phyloP scores from a whole-genome alignment of 345 rosid genomes.

The Aquilaria malaccensis region DNA sequence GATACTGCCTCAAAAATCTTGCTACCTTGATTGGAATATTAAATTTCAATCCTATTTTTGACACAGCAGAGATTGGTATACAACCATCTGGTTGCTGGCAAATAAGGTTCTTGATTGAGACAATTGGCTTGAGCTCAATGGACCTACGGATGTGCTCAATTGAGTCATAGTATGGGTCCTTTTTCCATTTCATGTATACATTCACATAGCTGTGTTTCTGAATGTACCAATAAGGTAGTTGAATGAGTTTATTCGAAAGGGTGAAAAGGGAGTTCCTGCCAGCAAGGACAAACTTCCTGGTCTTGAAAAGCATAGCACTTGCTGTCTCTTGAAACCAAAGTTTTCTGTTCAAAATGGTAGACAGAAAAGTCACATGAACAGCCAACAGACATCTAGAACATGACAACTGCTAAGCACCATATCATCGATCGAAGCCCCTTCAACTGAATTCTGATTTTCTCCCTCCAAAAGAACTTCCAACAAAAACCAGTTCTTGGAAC shows the following conservation, averaged over 20 bases:
- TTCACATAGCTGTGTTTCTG: slow-evolving; percentile 49
- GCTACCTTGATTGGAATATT: slow-evolving; percentile 65
- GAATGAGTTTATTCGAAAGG: neutral
- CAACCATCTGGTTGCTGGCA: slow-evolving; percentile 39
- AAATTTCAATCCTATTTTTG: slow-evolving; percentile 67
- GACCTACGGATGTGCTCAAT: slow-evolving; percentile 69
- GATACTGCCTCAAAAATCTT: slow-evolving; percentile 56
- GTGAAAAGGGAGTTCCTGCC: slow-evolving; percentile 16
- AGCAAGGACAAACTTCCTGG: slow-evolving; percentile 5
- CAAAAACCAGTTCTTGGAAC: too few species aligned
- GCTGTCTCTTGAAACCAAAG: too few species aligned
- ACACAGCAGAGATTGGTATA: slow-evolving; percentile 61
- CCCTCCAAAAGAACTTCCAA: too few species aligned
- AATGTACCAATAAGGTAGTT: slow-evolving; percentile 11
- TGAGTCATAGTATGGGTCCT: slow-evolving; percentile 58
- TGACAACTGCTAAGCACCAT: too few species aligned
- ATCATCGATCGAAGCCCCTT: too few species aligned
- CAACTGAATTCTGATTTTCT: too few species aligned
- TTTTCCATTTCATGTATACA: slow-evolving; percentile 93
- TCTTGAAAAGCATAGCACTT: too few species aligned
- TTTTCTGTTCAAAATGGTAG: too few species aligned
- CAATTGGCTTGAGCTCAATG: slow-evolving; percentile 49
- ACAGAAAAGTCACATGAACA: too few species aligned
- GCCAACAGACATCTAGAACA: too few species aligned
- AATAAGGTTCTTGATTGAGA: slow-evolving; percentile 62